Conservation (phyloP, 2,329 filamentous ascomycete genomes). For the Rhinocladiella mackenziei region DNA sequence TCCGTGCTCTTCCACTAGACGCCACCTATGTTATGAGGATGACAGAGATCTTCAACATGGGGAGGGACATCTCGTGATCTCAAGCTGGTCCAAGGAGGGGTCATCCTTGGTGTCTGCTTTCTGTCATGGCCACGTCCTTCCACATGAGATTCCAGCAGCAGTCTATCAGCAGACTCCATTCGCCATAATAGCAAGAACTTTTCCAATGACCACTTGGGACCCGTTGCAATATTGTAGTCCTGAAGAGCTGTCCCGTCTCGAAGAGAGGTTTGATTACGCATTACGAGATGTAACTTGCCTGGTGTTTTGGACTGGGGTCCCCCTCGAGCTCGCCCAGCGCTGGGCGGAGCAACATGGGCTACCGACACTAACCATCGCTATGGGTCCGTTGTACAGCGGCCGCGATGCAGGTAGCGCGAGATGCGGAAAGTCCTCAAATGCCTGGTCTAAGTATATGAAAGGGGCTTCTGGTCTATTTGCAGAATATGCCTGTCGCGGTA, state of each 20-base stretch:
- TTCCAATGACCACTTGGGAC: conserved; percentile 5
- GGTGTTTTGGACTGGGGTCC: conserved; percentile 33
- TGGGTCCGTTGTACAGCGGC: conserved; percentile 7
- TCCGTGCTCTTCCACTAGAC: too few species aligned
- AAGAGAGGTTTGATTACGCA: conserved; percentile 9
- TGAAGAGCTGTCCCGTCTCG: conserved; percentile 7
- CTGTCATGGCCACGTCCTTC: too few species aligned
- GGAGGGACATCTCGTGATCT: too few species aligned
- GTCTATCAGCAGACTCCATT: too few species aligned
- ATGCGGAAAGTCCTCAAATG: neutral
- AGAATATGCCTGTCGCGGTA: conserved; percentile 31
- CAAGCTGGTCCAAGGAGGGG: too few species aligned
- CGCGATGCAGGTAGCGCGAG: neutral
- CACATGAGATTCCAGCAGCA: too few species aligned
- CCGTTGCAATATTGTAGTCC: conserved; percentile 8
- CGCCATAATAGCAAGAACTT: conserved; percentile 4
- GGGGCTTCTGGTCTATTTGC: conserved; percentile 26
- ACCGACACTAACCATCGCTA: conserved; percentile 5
- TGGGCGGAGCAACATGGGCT: conserved; percentile 14
- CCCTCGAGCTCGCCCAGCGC: conserved; percentile 23
- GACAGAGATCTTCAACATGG: too few species aligned
- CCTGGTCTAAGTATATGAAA: conserved; percentile 9
- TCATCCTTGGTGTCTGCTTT: too few species aligned
- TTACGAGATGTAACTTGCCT: conserved; percentile 18
- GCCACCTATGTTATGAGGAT: too few species aligned